Evolutionary conservation across 495 filamentous ascomycete species (phyloP), one percentile per base, ranked within the genome.

Genomic region (Talaromyces trachyspermus): DNA sequence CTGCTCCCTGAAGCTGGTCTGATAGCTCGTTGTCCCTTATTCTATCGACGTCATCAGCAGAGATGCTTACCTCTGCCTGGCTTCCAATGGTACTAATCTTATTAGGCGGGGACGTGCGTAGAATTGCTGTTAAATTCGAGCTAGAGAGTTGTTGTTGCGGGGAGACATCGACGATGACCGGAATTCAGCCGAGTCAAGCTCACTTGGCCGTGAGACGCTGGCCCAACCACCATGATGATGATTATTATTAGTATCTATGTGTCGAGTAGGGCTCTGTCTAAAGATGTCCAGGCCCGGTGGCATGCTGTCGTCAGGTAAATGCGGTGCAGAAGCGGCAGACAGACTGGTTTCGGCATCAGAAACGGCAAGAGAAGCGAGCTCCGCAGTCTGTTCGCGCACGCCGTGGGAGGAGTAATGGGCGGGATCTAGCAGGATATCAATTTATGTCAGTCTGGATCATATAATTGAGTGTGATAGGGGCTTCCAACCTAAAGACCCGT

Each of bases 371-470:
- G 78, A 87, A 19, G 92, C 91, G 26, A 98, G 77, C 60, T 95
- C 88, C 25, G 89, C 89, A 2, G 92, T 95, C 57, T 95, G 83
- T 60, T 95, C 86, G 45, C 92, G 83, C 10, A 98, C 85, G 48
- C 79, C 85, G 35, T 80, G 76, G 18, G 77, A 78, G 20, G 85
- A 80, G 64, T 86, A 85, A 46, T 85, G 80, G 5, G 79, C 76
- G 51, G 75, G 79, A 55, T 94, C 86, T 68, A 74, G 64, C 26
- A 62, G n/a, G n/a, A n/a, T n/a, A n/a, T n/a, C n/a, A n/a, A n/a
- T n/a, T n/a, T n/a, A n/a, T n/a, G n/a, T n/a, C n/a, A n/a, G n/a
- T n/a, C n/a, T n/a, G n/a, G n/a, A n/a, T n/a, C n/a, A n/a, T n/a
- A n/a, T n/a, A 19, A 23, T 38, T 12, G 36, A 17, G 20, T 20